phyloP scores from a whole-genome alignment of 2,329 filamentous ascomycete species.

The Davidsoniella australis region DNA sequence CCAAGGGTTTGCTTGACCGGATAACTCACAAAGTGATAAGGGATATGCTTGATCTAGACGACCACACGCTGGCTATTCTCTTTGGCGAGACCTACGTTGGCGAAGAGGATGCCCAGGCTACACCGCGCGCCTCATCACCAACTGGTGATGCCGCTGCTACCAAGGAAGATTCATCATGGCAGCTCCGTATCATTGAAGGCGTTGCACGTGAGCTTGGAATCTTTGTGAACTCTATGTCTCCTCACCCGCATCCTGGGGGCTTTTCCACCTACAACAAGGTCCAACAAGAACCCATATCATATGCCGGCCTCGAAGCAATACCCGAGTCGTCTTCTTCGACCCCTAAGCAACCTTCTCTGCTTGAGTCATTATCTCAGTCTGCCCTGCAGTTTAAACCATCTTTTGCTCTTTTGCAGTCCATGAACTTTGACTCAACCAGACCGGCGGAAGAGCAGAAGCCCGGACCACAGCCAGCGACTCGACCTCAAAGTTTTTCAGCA shows the following conservation, averaged over 20 bases:
- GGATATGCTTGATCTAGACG: conserved; percentile 82
- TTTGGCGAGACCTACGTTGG: conserved; percentile 62
- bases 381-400: conserved; percentile 11
- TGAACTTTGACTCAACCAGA: conserved; percentile 17
- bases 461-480: background rate
- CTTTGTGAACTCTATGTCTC: conserved; percentile 62
- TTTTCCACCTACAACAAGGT: conserved; percentile 65
- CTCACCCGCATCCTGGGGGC: conserved; percentile 59
- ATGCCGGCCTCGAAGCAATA: conserved; percentile 58
- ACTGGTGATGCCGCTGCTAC: conserved; percentile 19
- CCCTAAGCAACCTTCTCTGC: conserved; percentile 14
- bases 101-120: conserved; percentile 29
- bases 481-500: no score
- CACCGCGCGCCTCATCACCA: conserved; percentile 26
- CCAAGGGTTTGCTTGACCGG: conserved; percentile 59
- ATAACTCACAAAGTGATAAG: conserved; percentile 75
- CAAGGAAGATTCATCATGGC: conserved; percentile 40
- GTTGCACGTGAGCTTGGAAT: conserved; percentile 76
- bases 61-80: conserved; percentile 66
- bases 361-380: conserved; percentile 7
- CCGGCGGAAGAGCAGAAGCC: background rate
- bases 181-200: conserved; percentile 61
- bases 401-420: conserved; percentile 14
- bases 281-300: conserved; percentile 49
- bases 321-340: conserved; percentile 28